Base-by-base conservation (phyloP, 1,139 yeast species). In the Debaryomycetaceae sp. region DNA sequence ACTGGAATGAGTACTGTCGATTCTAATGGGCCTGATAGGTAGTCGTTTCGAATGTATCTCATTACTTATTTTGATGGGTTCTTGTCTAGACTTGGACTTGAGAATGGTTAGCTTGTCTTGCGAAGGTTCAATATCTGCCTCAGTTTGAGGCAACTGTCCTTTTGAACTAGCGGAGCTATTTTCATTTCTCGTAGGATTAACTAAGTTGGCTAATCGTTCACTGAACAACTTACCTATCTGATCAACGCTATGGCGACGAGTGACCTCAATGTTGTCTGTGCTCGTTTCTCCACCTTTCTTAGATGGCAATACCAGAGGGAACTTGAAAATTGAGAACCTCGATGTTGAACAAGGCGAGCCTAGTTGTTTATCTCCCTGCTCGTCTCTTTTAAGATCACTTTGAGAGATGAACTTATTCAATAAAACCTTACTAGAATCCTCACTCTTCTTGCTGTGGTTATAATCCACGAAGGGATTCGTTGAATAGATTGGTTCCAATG, bases 1-100 rank as follows among this genome's bases (percentile, higher is more conserved):
- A 7, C 71, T 67, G 5, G 82, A 74, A 47, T 69, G 75, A 5
- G 73, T 58, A 0, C 78, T 77, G 46, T 62, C 51, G 44, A 43
- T 54, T 47, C 60, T 44, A 39, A 60, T 57, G 7, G 50, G 52
- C 20, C 58, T 42, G 9, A 52, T 51, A 0, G 72, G 72, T 40
- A 62, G 46, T 44, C 73, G 45, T 49, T 66, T 65, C 6, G 52
- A 40, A 36, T 60, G 68, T 11, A 44, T 49, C 40, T 64, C 65
- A 42, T 52, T 31, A 33, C 40, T 33, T 23, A 43, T 33, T 11
- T 34, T 27, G 24, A 43, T 36, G 5, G 45, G 45, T 20, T 39
- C 37, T 31, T 29, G 38, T 44, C 29, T 44, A 23, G 38, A 37
- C 40, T 49, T 51, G 14, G 27, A 27, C 40, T 56, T 58, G 44